Evolutionary conservation across 495 filamentous ascomycete species (phyloP).

Genomic region (Aspergillus cavernicola): DNA sequence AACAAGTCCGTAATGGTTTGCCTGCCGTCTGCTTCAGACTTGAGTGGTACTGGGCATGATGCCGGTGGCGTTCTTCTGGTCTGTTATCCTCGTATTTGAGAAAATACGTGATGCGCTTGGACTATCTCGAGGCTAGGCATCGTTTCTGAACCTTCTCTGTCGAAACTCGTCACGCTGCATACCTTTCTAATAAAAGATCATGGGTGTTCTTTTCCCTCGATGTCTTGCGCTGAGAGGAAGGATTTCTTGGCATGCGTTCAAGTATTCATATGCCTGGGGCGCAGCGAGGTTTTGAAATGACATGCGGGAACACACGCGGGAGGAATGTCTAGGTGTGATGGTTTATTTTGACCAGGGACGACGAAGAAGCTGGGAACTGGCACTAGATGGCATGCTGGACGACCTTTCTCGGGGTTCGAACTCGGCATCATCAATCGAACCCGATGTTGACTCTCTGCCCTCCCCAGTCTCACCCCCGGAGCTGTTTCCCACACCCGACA

Average conservation of each 20-base stretch:
- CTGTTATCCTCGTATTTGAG: neutral
- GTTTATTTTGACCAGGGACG: neutral
- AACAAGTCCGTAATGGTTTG: neutral
- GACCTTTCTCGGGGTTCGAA: neutral
- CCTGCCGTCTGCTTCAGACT: neutral
- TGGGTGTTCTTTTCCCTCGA: neutral
- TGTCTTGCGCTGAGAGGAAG: neutral
- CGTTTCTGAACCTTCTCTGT: neutral
- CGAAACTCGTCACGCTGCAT: too few relatives aligned
- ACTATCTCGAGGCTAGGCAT: neutral
- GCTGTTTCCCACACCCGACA: neutral
- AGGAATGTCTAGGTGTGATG: neutral
- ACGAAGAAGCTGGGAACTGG: neutral
- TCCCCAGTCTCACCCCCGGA: neutral
- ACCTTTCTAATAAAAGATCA: neutral
- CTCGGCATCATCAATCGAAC: neutral
- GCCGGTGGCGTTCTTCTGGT: neutral
- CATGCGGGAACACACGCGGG: neutral
- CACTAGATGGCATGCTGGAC: neutral
- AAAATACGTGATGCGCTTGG: neutral
- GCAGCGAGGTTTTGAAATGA: neutral
- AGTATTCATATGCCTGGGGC: neutral
- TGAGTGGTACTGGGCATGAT: neutral
- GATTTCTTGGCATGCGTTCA: neutral
- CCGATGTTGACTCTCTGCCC: neutral